phyloP scores from a whole-genome alignment of 2,329 filamentous ascomycete species.

The Trematosphaeria pertusa region DNA sequence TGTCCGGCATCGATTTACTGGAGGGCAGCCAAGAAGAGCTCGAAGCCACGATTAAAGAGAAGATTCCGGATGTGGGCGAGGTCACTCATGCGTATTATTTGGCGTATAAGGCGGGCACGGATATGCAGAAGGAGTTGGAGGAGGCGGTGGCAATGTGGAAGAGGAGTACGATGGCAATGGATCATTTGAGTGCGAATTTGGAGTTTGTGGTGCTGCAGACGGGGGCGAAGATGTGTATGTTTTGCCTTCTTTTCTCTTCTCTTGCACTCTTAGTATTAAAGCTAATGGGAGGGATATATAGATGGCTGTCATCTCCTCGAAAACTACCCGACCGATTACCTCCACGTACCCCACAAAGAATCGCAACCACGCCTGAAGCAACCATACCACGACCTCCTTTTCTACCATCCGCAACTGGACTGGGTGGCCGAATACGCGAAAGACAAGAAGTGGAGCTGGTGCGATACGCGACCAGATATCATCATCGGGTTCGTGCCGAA shows the following conservation, averaged over 20 bases:
- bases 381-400: constrained; percentile 46
- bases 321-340: constrained; percentile 46
- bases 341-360: constrained; percentile 29
- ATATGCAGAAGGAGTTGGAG: constrained; percentile 47
- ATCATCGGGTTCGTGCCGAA: constrained; percentile 53
- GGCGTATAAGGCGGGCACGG: constrained; percentile 52
- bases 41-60: constrained; percentile 40
- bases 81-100: constrained; percentile 56
- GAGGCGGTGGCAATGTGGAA: constrained; percentile 53
- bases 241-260: too few species aligned
- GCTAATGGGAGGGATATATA: constrained; percentile 3
- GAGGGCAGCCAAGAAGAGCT: constrained; percentile 48
- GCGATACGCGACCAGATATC: constrained; percentile 50
- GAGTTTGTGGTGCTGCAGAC: constrained; percentile 41
- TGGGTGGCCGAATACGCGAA: constrained; percentile 43
- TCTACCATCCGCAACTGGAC: constrained; percentile 52
- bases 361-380: constrained; percentile 31
- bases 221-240: constrained; percentile 46
- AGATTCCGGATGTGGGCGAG: constrained; percentile 44
- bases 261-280: too few species aligned
- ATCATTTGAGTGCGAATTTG: constrained; percentile 26
- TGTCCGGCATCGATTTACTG: constrained; percentile 53
- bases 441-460: constrained; percentile 49
- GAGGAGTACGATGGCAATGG: constrained; percentile 43
- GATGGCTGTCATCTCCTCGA: constrained; percentile 52